phyloP scores from a whole-genome alignment of 1,139 yeast species.

The Wickerhamiella pararugosa region DNA sequence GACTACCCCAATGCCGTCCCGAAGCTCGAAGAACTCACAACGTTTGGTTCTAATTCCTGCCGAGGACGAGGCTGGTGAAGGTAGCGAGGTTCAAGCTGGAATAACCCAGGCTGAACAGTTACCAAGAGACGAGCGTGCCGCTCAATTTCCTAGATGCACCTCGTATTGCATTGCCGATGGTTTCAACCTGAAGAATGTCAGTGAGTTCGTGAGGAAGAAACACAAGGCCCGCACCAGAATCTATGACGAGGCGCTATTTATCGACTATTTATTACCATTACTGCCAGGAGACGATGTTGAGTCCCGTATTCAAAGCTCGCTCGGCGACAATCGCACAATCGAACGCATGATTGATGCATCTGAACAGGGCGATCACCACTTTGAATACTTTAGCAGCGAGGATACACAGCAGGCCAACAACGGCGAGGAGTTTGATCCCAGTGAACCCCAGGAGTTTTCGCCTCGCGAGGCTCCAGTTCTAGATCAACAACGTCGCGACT shows the following conservation, averaged over 20 bases:
- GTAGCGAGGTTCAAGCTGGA: slow-evolving; percentile 14
- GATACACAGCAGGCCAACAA: slow-evolving; percentile 14
- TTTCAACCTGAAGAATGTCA: slow-evolving; percentile 47
- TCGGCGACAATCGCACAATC: slow-evolving; percentile 49
- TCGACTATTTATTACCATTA: slow-evolving; percentile 77
- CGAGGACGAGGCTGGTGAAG: slow-evolving; percentile 27
- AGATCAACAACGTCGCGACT: background rate
- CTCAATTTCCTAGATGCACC: slow-evolving; percentile 67
- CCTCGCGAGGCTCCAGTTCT: slow-evolving; percentile 16
- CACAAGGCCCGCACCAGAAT: slow-evolving; percentile 77
- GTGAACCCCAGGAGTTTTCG: slow-evolving; percentile 51
- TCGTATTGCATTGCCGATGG: slow-evolving; percentile 84
- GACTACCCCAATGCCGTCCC: slow-evolving; percentile 57
- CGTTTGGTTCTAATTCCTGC: slow-evolving; percentile 79
- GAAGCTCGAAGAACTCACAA: slow-evolving; percentile 78
- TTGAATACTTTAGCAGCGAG: slow-evolving; percentile 56
- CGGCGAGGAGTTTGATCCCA: slow-evolving; percentile 40
- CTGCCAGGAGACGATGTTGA: slow-evolving; percentile 73
- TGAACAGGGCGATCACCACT: slow-evolving; percentile 80
- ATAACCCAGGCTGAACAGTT: slow-evolving; percentile 55
- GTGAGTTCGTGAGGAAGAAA: slow-evolving; percentile 45
- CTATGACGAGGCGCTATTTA: slow-evolving; percentile 83
- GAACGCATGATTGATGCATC: slow-evolving; percentile 66
- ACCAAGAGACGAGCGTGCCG: slow-evolving; percentile 53
- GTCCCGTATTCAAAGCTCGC: slow-evolving; percentile 60